These are phyloP conservation scores for Kazachstania viticola DNA, from an alignment of 805 yeast genomes.

Conservation along the genomic window DNA sequence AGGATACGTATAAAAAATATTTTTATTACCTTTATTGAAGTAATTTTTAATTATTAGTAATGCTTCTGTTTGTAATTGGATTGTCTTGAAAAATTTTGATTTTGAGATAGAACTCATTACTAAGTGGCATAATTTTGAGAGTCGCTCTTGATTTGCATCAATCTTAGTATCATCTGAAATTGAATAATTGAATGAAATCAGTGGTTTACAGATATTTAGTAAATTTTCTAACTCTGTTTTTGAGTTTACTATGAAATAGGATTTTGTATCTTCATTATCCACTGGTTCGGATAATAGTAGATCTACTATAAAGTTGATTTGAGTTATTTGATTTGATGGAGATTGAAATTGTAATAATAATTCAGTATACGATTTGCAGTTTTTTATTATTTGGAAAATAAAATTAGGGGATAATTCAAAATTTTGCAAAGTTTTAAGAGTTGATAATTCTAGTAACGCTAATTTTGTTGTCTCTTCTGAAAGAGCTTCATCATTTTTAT, in stretches of 20 bases:
- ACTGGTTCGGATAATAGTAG: too few species aligned
- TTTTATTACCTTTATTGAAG: conserved; percentile 32
- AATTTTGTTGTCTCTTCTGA: conserved; percentile 14
- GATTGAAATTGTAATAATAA: too few species aligned
- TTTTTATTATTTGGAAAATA: conserved; percentile 12
- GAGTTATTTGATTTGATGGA: too few species aligned
- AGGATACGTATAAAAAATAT: conserved; percentile 61
- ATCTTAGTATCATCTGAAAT: too few species aligned
- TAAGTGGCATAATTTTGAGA: conserved; percentile 62
- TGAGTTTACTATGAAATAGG: conserved; percentile 33
- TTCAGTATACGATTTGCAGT: conserved; percentile 15
- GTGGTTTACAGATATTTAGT: conserved; percentile 14
- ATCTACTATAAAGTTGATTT: too few species aligned
- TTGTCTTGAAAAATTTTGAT: conserved; percentile 4
- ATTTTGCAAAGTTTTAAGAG: conserved; percentile 8
- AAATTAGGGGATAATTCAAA: conserved; percentile 2
- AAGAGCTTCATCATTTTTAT: too few species aligned
- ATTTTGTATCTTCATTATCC: too few species aligned
- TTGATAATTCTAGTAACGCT: conserved; percentile 12
- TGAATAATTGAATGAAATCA: too few species aligned
- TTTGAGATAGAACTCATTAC: conserved; percentile 28
- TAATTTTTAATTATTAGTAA: conserved; percentile 24
- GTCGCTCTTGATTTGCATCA: conserved; percentile 37
- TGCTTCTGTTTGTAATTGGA: conserved; percentile 27
- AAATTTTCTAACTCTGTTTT: conserved; percentile 16